These are phyloP conservation scores for Lentinula boryana DNA, from an alignment of 768 basidiomycete species.

Conservation along the genomic window DNA sequence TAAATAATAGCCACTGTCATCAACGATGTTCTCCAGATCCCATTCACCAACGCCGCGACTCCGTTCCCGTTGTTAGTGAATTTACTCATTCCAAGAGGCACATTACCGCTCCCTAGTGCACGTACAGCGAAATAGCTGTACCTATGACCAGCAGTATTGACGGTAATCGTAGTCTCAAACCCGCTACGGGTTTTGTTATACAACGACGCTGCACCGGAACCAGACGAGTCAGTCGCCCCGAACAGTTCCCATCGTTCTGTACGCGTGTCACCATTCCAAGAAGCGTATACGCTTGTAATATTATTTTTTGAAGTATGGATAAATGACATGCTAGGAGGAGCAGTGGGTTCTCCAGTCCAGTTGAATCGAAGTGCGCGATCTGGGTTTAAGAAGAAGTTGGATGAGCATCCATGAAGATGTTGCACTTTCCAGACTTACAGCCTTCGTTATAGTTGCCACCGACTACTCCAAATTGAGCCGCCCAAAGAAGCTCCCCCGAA, in stretches of 20 bases:
- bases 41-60: not conserved
- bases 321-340: slow-evolving; percentile 8
- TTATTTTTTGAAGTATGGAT: not conserved
- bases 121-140: not conserved
- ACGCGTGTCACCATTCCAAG: slow-evolving; percentile 16
- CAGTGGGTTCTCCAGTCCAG: slow-evolving; percentile 11
- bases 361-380: slow-evolving; percentile 5
- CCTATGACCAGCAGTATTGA: not conserved
- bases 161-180: slow-evolving; percentile 12
- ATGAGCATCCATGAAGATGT: not conserved
- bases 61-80: not conserved
- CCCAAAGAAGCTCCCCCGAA: slow-evolving; percentile 1
- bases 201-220: not conserved
- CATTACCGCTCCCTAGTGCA: not conserved
- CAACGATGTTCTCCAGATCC: not conserved
- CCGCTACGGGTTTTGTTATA: slow-evolving; percentile 5
- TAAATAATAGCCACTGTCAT: not conserved
- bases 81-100: not conserved
- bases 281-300: slow-evolving; percentile 10
- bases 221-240: not conserved
- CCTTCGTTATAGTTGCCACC: slow-evolving; percentile 1
- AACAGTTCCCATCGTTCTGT: slow-evolving; percentile 9
- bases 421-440: not conserved
- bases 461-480: not conserved
- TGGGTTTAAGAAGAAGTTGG: not conserved